These are phyloP conservation scores for Colletotrichum aenigma DNA, from an alignment of 2,329 filamentous ascomycete species.

Conservation along the genomic window DNA sequence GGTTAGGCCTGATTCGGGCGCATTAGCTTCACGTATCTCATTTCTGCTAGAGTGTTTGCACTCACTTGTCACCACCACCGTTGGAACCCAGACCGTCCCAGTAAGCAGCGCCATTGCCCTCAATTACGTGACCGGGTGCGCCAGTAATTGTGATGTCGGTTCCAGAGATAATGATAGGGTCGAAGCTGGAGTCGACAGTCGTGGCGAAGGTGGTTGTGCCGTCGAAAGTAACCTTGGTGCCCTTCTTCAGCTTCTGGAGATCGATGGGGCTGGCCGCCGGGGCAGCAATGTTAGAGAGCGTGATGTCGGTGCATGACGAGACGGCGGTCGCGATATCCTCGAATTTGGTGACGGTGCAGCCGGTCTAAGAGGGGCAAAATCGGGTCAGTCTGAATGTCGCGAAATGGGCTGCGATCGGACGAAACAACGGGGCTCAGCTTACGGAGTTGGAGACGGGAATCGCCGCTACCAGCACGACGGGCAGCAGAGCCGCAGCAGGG, in stretches of 20 bases:
- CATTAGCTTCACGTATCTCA: background rate
- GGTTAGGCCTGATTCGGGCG: background rate
- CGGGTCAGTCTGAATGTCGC: background rate
- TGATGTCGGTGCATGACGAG: conserved; percentile 5
- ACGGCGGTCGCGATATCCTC: conserved; percentile 9
- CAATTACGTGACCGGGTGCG: conserved; percentile 7
- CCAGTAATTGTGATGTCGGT: conserved; percentile 9
- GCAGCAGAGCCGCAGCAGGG: conserved; percentile 8
- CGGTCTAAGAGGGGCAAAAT: background rate
- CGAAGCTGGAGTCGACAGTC: background rate
- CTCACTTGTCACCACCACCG: conserved; percentile 10
- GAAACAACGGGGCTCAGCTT: background rate
- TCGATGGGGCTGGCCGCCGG: conserved; percentile 4
- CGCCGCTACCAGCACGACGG: conserved; percentile 4
- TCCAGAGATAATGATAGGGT: conserved; percentile 16
- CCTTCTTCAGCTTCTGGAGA: background rate
- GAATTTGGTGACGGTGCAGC: background rate
- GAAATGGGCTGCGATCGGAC: background rate
- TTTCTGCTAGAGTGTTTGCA: background rate
- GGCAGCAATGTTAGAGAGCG: conserved; percentile 11
- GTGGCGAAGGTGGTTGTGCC: conserved; percentile 13
- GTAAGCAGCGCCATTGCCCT: conserved; percentile 15
- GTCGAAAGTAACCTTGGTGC: conserved; percentile 8
- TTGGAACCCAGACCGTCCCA: conserved; percentile 19
- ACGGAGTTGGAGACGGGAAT: background rate